Percentiles rank a stretch among this genome's conserved stretches.
These are phyloP conservation scores for Stromatinia cepivora DNA, from an alignment of 2,329 filamentous ascomycete species.

Conservation along the genomic window DNA sequence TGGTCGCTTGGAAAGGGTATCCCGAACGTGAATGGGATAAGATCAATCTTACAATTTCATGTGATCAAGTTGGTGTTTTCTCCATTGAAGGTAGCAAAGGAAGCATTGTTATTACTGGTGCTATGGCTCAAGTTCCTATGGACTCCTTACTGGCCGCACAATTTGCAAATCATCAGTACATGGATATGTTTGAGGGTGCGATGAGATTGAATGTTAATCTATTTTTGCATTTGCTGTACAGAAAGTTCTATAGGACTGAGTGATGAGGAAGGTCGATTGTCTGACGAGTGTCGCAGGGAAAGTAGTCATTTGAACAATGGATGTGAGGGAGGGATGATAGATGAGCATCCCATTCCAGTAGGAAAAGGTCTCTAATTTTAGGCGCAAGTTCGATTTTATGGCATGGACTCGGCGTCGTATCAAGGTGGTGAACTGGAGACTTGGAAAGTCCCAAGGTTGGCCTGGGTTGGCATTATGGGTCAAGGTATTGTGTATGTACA, in stretches of 20 bases:
- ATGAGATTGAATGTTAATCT: conserved; percentile 94
- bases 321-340: neutral
- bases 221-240: conserved; percentile 93
- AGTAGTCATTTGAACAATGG: neutral
- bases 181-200: conserved; percentile 85
- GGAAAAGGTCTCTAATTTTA: conserved; percentile 6
- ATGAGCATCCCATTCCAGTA: conserved; percentile 9
- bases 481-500: conserved; percentile 36
- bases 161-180: conserved; percentile 95
- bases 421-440: conserved; percentile 21
- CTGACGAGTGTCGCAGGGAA: neutral
- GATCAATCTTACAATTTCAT: conserved; percentile 90
- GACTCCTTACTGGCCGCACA: conserved; percentile 95
- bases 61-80: conserved; percentile 92
- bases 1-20: conserved; percentile 88
- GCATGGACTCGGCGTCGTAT: conserved; percentile 35
- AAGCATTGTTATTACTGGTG: conserved; percentile 93
- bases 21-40: conserved; percentile 82
- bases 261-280: conserved; percentile 24
- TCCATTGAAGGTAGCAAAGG: conserved; percentile 87
- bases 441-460: conserved; percentile 18
- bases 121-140: conserved; percentile 82
- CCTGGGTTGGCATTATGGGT: conserved; percentile 25
- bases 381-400: conserved; percentile 26
- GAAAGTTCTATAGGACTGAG: conserved; percentile 90